Evolutionary conservation across 805 yeast genomes (phyloP).

Genomic region (Lipomyces orientalis): DNA sequence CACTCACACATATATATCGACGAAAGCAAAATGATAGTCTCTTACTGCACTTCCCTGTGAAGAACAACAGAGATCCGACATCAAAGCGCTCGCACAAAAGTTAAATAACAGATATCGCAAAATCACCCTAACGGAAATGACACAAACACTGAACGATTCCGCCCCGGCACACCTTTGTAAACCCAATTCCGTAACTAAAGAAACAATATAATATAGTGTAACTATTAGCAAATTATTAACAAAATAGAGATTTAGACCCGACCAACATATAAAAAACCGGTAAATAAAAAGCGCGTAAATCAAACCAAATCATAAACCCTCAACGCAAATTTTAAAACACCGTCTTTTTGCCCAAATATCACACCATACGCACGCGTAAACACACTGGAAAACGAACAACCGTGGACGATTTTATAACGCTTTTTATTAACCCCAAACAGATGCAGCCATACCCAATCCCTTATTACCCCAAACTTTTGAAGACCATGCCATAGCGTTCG

Average conservation of each 20-base stretch:
- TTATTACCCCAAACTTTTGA: conserved; percentile 37
- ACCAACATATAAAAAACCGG: conserved; percentile 11
- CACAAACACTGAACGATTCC: conserved; percentile 3
- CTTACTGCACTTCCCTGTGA: neutral
- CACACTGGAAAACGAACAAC: neutral
- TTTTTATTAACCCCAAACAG: conserved; percentile 37
- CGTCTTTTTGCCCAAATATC: conserved; percentile 30
- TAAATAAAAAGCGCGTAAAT: conserved; percentile 4
- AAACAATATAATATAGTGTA: conserved; percentile 4
- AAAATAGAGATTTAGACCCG: conserved; percentile 11
- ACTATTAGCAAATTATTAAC: conserved; percentile 11
- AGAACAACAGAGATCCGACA: neutral
- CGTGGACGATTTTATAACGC: conserved; percentile 10
- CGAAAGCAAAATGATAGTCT: neutral
- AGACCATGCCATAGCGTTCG: conserved; percentile 33
- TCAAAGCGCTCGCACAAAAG: neutral
- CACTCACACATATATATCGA: neutral
- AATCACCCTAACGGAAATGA: neutral
- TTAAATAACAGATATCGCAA: neutral
- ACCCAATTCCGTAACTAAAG: conserved; percentile 12
- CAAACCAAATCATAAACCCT: conserved; percentile 10
- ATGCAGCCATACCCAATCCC: conserved; percentile 38
- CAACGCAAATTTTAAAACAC: conserved; percentile 26
- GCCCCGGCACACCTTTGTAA: conserved; percentile 2
- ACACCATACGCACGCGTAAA: conserved; percentile 19